Conservation (phyloP, 2,329 filamentous ascomycete species). For the Cytospora piceicola region DNA sequence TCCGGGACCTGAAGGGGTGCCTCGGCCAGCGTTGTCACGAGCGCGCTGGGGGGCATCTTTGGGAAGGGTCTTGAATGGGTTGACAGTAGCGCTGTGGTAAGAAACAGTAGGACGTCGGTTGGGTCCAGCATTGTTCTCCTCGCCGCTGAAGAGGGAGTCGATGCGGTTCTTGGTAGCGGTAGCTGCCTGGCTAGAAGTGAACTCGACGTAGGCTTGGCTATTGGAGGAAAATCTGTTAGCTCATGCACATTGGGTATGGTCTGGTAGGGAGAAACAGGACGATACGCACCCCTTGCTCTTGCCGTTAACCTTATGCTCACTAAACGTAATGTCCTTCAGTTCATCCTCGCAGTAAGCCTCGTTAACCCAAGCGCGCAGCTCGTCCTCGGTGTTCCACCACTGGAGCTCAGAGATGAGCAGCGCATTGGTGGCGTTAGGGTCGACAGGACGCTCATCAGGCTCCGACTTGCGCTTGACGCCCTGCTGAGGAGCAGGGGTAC, state of each 20-base stretch:
- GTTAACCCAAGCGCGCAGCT: slow-evolving; percentile 84
- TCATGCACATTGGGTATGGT: neutral
- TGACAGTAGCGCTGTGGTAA: slow-evolving; percentile 76
- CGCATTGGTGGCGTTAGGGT: slow-evolving; percentile 67
- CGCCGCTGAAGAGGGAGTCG: slow-evolving; percentile 59
- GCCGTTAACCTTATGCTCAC: slow-evolving; percentile 97
- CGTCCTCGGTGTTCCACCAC: slow-evolving; percentile 98
- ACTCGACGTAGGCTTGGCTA: slow-evolving; percentile 82
- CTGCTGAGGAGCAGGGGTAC: slow-evolving; percentile 46
- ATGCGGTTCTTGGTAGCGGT: slow-evolving; percentile 84
- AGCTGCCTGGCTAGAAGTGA: slow-evolving; percentile 80
- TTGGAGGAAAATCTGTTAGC: slow-evolving; percentile 27
- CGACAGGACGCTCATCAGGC: slow-evolving; percentile 62
- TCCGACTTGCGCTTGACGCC: slow-evolving; percentile 65
- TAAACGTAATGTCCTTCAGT: slow-evolving; percentile 91
- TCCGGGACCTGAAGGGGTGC: slow-evolving; percentile 46
- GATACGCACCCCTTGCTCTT: slow-evolving; percentile 89
- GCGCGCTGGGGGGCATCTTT: slow-evolving; percentile 81
- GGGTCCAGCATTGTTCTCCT: slow-evolving; percentile 57
- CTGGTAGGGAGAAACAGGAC: slow-evolving; percentile 16
- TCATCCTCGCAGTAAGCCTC: slow-evolving; percentile 82
- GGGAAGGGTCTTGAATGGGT: slow-evolving; percentile 88
- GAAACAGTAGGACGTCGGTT: slow-evolving; percentile 65
- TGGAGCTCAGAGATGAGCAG: slow-evolving; percentile 86
- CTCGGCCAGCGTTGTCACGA: slow-evolving; percentile 64